phyloP scores from a whole-genome alignment of 2,329 filamentous ascomycete genomes.

The Colletotrichum euphorbiae region DNA sequence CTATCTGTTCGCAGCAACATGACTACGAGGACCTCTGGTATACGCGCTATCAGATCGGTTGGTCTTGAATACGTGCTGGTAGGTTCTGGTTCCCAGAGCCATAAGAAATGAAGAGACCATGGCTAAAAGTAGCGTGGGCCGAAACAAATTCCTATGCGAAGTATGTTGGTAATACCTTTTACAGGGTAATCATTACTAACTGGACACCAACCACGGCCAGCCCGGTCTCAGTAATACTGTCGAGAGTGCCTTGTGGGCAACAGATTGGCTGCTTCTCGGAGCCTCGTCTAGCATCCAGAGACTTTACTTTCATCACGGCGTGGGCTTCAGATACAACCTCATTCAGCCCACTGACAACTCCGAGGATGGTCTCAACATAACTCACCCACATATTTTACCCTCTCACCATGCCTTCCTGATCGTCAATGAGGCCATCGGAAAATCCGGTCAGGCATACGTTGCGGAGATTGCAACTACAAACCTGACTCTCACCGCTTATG shows the following conservation, averaged over 20 bases:
- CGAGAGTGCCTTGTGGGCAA: constrained; percentile 12
- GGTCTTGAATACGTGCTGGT: constrained; percentile 10
- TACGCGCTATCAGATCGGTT: background rate
- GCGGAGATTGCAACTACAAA: constrained; percentile 6
- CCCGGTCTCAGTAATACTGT: constrained; percentile 8
- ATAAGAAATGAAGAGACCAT: too few species aligned
- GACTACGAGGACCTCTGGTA: background rate
- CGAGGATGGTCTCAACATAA: constrained; percentile 15
- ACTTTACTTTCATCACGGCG: constrained; percentile 15
- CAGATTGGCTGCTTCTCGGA: constrained; percentile 14
- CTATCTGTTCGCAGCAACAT: background rate
- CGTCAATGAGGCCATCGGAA: constrained; percentile 17
- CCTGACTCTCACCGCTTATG: constrained; percentile 4
- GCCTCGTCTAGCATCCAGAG: background rate
- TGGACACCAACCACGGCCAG: background rate
- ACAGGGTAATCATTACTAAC: background rate
- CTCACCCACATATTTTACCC: background rate
- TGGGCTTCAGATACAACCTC: constrained; percentile 7
- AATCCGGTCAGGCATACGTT: background rate
- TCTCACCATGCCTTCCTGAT: constrained; percentile 6
- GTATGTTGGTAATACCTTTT: background rate
- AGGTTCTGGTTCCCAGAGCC: background rate
- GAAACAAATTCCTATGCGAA: constrained; percentile 15
- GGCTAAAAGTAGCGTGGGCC: background rate
- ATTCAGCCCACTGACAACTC: constrained; percentile 14